Evolutionary conservation across 192 early-diverging fungal species (phyloP), one percentile per base, ranked within the genome.

Genomic region (Paraglomus occultum): DNA sequence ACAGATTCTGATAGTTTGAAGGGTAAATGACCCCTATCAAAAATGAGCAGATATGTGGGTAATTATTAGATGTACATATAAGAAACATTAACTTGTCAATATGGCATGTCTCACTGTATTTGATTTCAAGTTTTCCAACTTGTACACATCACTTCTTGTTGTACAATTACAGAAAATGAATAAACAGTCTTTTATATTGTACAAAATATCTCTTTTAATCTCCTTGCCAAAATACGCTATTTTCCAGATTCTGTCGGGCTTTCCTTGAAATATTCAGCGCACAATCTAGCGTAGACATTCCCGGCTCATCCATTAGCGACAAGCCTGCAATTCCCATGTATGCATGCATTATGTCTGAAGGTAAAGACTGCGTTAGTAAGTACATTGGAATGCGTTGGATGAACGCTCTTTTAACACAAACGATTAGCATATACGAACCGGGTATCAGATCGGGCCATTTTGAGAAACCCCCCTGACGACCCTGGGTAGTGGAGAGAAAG

Each of bases 311-410:
- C 69, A 86, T 80, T 42, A 91, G 60, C 1, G 89, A 82, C 9
- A 94, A 66, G 0, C 78, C 83, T 0, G 91, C 89, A 10, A 95
- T 59, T 8, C 88, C 93, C 87, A 95, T 88, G 71, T 95, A 94
- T 0, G 93, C 83, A 70, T 95, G 94, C 70, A 94, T 55, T 7
- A 89, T 67, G 79, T 95, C 94, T 91, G 72, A 15, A 17, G 6
- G 45, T 54, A 23, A 44, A 58, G 47, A 20, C 12, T 46, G 47
- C 48, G 23, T 39, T 38, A 23, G 14, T 51, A 18, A 57, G 17
- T 10, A 57, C 38, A 11, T 23, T 31, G 54, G 20, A 22, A 57
- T 17, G 20, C 54, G 1, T 57, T 57, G 10, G 54, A 31, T 57
- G 38, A 57, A 31, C 54, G 11, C 11, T 46, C 44, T 40, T 50